Conservation (phyloP, 192 early-diverging fungal genomes). For the Backusella australiensis region DNA sequence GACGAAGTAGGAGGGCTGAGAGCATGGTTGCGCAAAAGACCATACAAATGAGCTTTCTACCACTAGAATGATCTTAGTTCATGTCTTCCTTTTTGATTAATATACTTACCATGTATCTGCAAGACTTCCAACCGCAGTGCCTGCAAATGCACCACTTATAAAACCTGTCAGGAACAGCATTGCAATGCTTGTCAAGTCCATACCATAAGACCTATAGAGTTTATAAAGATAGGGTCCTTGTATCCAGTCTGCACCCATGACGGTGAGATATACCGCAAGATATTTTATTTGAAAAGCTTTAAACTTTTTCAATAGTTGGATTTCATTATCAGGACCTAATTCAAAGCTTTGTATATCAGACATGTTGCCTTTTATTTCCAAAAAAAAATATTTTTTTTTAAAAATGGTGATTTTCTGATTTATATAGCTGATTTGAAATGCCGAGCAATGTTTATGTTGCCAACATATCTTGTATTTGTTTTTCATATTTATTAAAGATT, state of each 20-base stretch:
- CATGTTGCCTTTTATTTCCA: neutral
- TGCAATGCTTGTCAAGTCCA: slow-evolving; percentile 57
- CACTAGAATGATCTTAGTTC: slow-evolving; percentile 22
- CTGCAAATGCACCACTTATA: slow-evolving; percentile 65
- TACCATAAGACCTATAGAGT: slow-evolving; percentile 60
- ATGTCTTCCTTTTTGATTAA: too few species aligned
- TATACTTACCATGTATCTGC: slow-evolving; percentile 62
- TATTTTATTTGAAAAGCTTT: slow-evolving; percentile 19
- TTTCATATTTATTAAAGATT: neutral
- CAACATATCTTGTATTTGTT: neutral
- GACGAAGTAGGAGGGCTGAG: slow-evolving; percentile 37
- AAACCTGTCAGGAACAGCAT: slow-evolving; percentile 74
- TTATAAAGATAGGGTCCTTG: slow-evolving; percentile 67
- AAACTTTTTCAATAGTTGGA: slow-evolving; percentile 16
- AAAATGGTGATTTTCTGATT: neutral
- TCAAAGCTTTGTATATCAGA: slow-evolving; percentile 10
- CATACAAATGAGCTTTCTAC: slow-evolving; percentile 46
- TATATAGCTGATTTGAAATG: neutral
- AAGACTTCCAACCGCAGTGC: slow-evolving; percentile 65
- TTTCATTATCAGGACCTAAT: slow-evolving; percentile 7
- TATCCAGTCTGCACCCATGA: slow-evolving; percentile 49
- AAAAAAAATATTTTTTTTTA: too few species aligned
- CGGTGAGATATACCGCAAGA: slow-evolving; percentile 30
- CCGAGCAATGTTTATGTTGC: neutral
- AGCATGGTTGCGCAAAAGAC: slow-evolving; percentile 49